Conservation (phyloP, 345 rosid genomes). For the Firmiana major region DNA sequence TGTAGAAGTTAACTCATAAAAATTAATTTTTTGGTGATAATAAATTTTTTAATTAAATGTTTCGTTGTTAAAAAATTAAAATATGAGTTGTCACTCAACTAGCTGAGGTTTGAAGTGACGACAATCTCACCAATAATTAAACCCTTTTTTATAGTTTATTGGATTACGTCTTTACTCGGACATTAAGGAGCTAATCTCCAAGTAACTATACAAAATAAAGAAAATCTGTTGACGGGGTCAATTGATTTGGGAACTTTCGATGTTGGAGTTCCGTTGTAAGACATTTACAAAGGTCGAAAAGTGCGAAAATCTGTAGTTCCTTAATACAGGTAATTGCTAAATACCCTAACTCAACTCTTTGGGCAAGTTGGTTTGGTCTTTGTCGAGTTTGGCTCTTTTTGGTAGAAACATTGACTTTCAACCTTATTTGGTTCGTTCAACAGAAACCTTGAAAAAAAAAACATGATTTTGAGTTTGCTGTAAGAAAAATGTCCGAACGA, state of each 20-base stretch:
- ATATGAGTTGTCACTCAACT: neutral
- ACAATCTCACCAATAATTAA: neutral
- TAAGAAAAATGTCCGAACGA: neutral
- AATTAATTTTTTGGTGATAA: too few relatives aligned
- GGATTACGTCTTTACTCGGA: neutral
- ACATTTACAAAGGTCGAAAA: neutral
- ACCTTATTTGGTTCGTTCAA: too few relatives aligned
- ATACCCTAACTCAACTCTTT: neutral
- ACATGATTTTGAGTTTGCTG: neutral
- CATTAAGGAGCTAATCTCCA: neutral
- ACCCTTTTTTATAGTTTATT: neutral
- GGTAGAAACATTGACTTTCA: neutral
- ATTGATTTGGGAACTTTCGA: neutral
- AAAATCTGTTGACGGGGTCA: neutral
- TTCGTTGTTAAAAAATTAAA: neutral
- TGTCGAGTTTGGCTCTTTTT: neutral
- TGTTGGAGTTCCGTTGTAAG: neutral
- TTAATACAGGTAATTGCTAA: neutral
- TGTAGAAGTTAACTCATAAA: too few relatives aligned
- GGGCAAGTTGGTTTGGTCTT: neutral
- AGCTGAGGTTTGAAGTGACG: constrained; percentile 9
- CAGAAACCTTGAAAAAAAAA: neutral
- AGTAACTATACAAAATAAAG: neutral
- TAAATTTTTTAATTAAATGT: neutral
- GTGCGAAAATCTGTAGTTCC: neutral